Base-by-base conservation (phyloP, 164 flowering plant genomes). In the Berberis thunbergii region DNA sequence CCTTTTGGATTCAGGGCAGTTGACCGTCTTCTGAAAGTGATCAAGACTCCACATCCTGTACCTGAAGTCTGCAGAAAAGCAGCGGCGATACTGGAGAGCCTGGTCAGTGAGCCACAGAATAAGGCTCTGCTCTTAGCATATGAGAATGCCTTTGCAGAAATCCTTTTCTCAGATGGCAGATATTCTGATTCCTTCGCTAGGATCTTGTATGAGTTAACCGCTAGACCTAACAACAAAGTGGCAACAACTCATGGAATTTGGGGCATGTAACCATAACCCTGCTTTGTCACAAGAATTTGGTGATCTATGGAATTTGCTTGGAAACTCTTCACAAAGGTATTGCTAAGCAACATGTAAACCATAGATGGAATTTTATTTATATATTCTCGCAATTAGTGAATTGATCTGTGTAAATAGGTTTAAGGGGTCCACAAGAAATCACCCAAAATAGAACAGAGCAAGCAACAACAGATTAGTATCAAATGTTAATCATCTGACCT, bases 21-120 rank as follows among this genome's bases (percentile, higher is more conserved):
- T 60, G 99, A 91, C 74, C 73, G 97, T 45, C 81, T 91, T 53
- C 69, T 95, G 66, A 87, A 84, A 75, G 82, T 95, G 66, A 81
- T 95, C 50, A 87, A 75, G 78, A 56, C 75, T 13, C 97, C 99
- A 41, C 96, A 91, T 71, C 90, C 96, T 12, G 90, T 91, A 41
- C 94, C 94, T 41, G 97, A 95, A 76, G 82, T 91, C 61, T 91
- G 97, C 74, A 67, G 99, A 69, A 95, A 95, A 76, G 91, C 97
- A 6, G 86, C 97, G 43, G 74, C 82, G 80, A 91, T 91, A 69
- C 59, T 95, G 69, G 99, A 95, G 74, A 89, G 81, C 69, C 83
- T 91, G 26, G 96, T 81, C 1, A 75, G 86, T 13, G 99, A 95
- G 75, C 99, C 97, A 9, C 97, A 91, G 70, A 95, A 91, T 68